phyloP scores from a whole-genome alignment of 805 yeast species.

The Ogataea trehalophila region DNA sequence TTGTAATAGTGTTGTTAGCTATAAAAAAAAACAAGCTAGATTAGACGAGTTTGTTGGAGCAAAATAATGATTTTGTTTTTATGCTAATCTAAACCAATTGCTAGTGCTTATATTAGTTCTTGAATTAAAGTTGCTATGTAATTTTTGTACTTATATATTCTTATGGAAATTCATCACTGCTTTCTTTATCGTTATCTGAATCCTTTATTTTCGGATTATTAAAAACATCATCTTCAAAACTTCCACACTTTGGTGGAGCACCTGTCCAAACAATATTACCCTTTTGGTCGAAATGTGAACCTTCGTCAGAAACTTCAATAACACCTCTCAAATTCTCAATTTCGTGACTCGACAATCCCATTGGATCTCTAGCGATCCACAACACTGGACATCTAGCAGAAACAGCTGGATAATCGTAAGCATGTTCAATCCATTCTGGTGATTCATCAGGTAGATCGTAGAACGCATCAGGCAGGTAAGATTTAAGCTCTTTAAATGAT shows the following conservation, averaged over 20 bases:
- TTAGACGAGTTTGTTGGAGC: too few species aligned
- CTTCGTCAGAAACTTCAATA: constrained; percentile 62
- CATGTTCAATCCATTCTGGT: constrained; percentile 47
- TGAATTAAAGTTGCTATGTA: too few species aligned
- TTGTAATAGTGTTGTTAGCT: too few species aligned
- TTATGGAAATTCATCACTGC: too few species aligned
- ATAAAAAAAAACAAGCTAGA: too few species aligned
- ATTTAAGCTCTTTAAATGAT: constrained; percentile 43
- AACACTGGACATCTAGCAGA: constrained; percentile 64
- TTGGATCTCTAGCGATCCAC: constrained; percentile 90
- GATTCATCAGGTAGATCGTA: constrained; percentile 40
- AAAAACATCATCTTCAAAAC: not conserved
- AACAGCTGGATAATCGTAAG: constrained; percentile 75
- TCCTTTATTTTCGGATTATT: not conserved
- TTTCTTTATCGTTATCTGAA: not conserved
- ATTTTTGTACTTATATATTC: too few species aligned
- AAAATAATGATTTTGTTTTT: too few species aligned
- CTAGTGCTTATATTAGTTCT: too few species aligned
- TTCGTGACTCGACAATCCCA: constrained; percentile 68
- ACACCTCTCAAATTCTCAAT: constrained; percentile 51
- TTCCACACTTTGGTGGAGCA: constrained; percentile 42
- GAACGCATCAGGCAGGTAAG: constrained; percentile 55
- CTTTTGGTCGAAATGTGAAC: constrained; percentile 52
- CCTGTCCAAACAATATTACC: constrained; percentile 46
- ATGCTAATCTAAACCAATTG: too few species aligned